Evolutionary conservation across 345 rosid genomes (phyloP).

Genomic region (Eucalyptus microcorys): DNA sequence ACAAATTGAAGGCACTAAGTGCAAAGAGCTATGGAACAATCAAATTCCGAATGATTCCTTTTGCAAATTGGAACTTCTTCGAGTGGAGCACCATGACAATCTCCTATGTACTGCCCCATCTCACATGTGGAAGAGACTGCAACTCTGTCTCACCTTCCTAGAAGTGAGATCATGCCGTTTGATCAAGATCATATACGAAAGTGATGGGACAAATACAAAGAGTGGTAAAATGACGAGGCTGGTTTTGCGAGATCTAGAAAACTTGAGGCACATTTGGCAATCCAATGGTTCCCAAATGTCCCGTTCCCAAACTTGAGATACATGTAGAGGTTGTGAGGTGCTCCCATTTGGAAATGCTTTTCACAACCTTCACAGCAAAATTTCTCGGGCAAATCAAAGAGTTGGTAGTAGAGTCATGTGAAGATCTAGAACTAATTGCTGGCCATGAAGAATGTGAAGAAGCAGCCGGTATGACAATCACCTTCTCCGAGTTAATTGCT

Average conservation of each 20-base stretch:
- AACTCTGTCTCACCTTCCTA: rapidly evolving
- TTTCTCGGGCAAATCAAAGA: neutral
- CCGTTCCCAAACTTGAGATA: neutral
- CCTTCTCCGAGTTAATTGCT: neutral
- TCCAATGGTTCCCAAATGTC: neutral
- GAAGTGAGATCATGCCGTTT: neutral
- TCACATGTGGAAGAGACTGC: neutral
- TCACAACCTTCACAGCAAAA: rapidly evolving
- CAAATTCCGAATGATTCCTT: neutral
- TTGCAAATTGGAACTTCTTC: neutral
- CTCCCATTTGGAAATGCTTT: neutral
- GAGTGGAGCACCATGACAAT: rapidly evolving
- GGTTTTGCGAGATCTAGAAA: neutral
- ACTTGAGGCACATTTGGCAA: neutral
- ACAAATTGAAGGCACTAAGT: rapidly evolving
- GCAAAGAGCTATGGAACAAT: neutral
- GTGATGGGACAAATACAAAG: neutral
- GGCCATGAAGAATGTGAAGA: neutral
- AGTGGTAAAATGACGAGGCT: neutral
- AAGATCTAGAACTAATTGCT: neutral
- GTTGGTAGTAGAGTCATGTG: neutral
- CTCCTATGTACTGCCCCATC: neutral
- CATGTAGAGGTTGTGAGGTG: neutral
- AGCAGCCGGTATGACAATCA: rapidly evolving
- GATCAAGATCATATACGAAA: neutral